phyloP scores from a whole-genome alignment of 1,284 basidiomycete species.

The Ustilago cynodontis region DNA sequence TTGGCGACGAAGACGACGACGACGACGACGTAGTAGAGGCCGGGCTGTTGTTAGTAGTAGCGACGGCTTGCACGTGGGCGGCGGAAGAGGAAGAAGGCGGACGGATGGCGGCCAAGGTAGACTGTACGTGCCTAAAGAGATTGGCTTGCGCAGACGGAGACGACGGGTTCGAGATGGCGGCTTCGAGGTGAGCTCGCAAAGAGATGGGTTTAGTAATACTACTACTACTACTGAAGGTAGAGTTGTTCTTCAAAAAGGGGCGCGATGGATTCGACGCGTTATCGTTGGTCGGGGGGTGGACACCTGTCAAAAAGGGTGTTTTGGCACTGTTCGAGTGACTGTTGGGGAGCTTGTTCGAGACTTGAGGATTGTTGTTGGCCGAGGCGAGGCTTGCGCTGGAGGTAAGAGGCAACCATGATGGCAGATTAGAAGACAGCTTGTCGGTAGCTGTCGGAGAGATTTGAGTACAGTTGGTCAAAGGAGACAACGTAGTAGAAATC shows the following conservation, averaged over 20 bases:
- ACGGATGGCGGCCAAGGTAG: constrained; percentile 47
- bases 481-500: constrained; percentile 59
- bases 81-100: constrained; percentile 22
- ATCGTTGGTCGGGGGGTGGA: constrained; percentile 56
- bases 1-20: constrained; percentile 24
- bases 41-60: constrained; percentile 18
- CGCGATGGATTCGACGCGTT: constrained; percentile 19
- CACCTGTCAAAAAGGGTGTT: constrained; percentile 53
- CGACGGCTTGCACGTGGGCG: constrained; percentile 24
- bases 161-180: constrained; percentile 54
- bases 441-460: constrained; percentile 43
- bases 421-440: constrained; percentile 47
- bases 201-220: constrained; percentile 38
- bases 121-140: constrained; percentile 41
- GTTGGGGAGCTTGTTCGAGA: constrained; percentile 22
- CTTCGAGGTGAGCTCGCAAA: constrained; percentile 48
- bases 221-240: constrained; percentile 1
- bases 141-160: constrained; percentile 53
- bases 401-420: constrained; percentile 53
- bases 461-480: constrained; percentile 35
- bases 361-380: constrained; percentile 43
- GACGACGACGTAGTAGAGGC: constrained; percentile 18
- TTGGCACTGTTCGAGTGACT: constrained; percentile 25
- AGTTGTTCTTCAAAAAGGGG: constrained; percentile 36
- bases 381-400: constrained; percentile 45